Evolutionary conservation across 176 grass and related monocot genomes (phyloP).

Genomic region (Hordeum vulgare): DNA sequence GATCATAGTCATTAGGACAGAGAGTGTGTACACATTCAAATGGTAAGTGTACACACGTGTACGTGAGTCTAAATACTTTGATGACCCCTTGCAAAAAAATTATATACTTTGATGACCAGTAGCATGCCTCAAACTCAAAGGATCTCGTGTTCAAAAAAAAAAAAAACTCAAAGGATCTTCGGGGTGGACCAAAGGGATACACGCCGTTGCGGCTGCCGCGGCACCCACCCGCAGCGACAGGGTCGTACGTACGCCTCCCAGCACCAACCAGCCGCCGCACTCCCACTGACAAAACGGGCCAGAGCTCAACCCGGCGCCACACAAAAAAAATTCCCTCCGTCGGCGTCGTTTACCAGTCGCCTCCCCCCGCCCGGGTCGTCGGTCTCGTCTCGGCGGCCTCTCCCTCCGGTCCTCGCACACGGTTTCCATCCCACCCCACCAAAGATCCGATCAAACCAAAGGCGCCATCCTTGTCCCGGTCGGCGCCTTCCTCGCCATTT

Average conservation of each 20-base stretch:
- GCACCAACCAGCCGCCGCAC: neutral
- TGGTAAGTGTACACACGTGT: no score
- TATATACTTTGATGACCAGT: no score
- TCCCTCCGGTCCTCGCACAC: slow-evolving; percentile 26
- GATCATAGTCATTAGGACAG: no score
- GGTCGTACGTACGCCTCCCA: neutral
- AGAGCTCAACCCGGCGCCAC: neutral
- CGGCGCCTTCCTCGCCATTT: slow-evolving; percentile 8
- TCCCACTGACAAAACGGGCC: neutral
- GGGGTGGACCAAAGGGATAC: no score
- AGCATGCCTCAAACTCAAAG: no score
- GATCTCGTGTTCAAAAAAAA: no score
- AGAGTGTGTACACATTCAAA: no score
- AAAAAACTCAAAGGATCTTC: no score
- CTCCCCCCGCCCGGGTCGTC: slow-evolving; percentile 10
- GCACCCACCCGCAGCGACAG: neutral
- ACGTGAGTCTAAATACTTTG: no score
- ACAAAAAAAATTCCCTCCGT: slow-evolving; percentile 29
- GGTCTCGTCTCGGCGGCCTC: slow-evolving; percentile 29
- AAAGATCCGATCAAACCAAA: slow-evolving; percentile 36
- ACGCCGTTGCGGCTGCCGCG: no score
- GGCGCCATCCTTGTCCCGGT: neutral
- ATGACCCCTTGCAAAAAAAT: no score
- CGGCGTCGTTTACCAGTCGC: slow-evolving; percentile 44
- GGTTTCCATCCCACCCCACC: slow-evolving; percentile 31